Percentiles rank a stretch among this genome's conserved stretches.
Evolutionary conservation across 2,329 filamentous ascomycete species (phyloP).

Genomic region (Bimuria novae-zelandiae): DNA sequence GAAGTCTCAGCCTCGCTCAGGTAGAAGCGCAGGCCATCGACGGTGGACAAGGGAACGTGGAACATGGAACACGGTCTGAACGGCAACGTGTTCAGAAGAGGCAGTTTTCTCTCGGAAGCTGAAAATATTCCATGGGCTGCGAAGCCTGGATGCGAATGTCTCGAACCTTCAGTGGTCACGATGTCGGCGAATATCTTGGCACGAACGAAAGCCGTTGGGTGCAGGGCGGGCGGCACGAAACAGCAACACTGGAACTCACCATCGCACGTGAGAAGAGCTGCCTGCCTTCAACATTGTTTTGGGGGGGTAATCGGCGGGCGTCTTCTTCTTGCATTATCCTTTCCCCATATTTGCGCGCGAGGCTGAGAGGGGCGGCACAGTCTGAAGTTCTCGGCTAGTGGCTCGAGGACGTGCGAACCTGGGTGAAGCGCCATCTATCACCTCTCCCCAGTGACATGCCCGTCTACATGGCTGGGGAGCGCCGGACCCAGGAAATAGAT

Average conservation of each 20-base stretch:
- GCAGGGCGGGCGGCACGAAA: slow-evolving; percentile 28
- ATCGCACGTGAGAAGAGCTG: slow-evolving; percentile 24
- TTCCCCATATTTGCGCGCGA: slow-evolving; percentile 14
- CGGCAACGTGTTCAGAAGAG: slow-evolving; percentile 6
- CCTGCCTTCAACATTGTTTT: slow-evolving; percentile 22
- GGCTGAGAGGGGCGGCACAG: slow-evolving; percentile 22
- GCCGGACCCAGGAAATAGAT: slow-evolving; percentile 48
- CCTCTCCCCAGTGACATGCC: slow-evolving; percentile 43
- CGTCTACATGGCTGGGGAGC: slow-evolving; percentile 51
- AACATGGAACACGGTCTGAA: not conserved
- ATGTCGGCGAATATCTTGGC: slow-evolving; percentile 25
- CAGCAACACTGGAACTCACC: slow-evolving; percentile 25
- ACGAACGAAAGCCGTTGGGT: slow-evolving; percentile 29
- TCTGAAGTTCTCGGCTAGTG: slow-evolving; percentile 43
- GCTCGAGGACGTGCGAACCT: slow-evolving; percentile 43
- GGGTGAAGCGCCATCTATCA: slow-evolving; percentile 37
- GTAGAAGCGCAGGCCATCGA: not conserved
- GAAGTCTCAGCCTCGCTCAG: slow-evolving; percentile 7
- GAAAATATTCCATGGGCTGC: slow-evolving; percentile 3
- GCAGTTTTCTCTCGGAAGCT: slow-evolving; percentile 9
- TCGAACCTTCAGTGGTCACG: slow-evolving; percentile 27
- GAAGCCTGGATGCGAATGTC: not conserved
- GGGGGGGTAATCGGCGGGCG: slow-evolving; percentile 7
- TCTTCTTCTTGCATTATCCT: slow-evolving; percentile 16
- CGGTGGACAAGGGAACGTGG: not conserved